Percentiles rank a stretch among this genome's conserved stretches.
Conservation (phyloP, 2,329 filamentous ascomycete species). For the Xylariaceae sp. region DNA sequence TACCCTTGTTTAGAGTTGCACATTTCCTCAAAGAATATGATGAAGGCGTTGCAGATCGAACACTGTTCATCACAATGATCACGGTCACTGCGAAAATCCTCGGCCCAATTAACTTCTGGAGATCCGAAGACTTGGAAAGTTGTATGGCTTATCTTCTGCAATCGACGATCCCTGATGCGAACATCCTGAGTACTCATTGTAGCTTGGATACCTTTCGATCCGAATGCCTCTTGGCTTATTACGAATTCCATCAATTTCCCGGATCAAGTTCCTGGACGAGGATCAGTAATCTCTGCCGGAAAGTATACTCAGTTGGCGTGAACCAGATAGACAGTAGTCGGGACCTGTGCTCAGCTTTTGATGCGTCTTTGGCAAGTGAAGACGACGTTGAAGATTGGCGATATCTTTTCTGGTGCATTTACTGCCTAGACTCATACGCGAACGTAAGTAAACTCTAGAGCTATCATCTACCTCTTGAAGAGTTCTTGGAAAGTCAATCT, state of each 20-base stretch:
- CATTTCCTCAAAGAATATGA: constrained; percentile 26
- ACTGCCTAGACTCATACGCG: constrained; percentile 34
- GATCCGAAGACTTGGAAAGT: constrained; percentile 17
- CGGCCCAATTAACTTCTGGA: constrained; percentile 21
- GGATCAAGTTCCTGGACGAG: constrained; percentile 31
- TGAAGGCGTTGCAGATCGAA: constrained; percentile 17
- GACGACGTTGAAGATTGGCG: constrained; percentile 35
- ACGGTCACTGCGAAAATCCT: constrained; percentile 29
- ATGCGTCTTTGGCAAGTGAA: constrained; percentile 13
- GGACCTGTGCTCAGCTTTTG: constrained; percentile 24
- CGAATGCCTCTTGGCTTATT: constrained; percentile 33
- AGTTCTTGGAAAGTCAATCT: too few relatives aligned
- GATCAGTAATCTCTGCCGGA: constrained; percentile 31
- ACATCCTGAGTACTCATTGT: constrained; percentile 5
- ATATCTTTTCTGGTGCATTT: constrained; percentile 34
- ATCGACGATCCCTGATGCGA: constrained; percentile 10
- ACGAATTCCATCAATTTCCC: constrained; percentile 35
- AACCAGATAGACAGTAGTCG: constrained; percentile 33
- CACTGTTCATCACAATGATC: constrained; percentile 25
- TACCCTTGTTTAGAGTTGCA: constrained; percentile 27
- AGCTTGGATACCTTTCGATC: constrained; percentile 28
- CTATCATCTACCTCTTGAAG: too few relatives aligned
- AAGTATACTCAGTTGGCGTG: constrained; percentile 31
- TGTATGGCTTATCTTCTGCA: constrained; percentile 23
- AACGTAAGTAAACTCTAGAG: constrained; percentile 16